Evolutionary conservation across 2,329 filamentous ascomycete genomes (phyloP).

Genomic region (Cladophialophora chaetospira): DNA sequence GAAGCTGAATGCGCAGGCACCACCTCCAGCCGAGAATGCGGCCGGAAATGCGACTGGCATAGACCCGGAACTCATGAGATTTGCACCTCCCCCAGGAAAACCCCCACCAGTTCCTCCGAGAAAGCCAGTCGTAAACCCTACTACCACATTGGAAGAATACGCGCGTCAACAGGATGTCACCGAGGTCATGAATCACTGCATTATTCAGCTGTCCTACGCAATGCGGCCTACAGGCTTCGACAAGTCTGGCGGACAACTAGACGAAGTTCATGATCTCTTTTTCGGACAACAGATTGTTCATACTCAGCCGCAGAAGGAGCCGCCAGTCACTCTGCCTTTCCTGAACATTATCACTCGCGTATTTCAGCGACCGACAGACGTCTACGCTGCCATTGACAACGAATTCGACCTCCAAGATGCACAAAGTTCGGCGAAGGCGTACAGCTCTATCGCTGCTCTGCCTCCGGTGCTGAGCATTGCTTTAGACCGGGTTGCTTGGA

Average conservation of each 20-base stretch:
- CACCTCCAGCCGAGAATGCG: conserved; percentile 23
- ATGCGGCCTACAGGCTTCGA: conserved; percentile 71
- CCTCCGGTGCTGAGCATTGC: conserved; percentile 87
- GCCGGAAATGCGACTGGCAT: conserved; percentile 9
- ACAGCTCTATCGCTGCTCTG: conserved; percentile 71
- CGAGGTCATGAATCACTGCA: conserved; percentile 90
- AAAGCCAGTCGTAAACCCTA: conserved; percentile 25
- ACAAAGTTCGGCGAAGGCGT: conserved; percentile 63
- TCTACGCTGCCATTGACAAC: conserved; percentile 83
- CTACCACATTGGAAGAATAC: conserved; percentile 48
- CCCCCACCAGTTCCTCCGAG: conserved; percentile 64
- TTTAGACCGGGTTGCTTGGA: conserved; percentile 78
- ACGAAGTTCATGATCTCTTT: conserved; percentile 70
- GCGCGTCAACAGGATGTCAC: conserved; percentile 90
- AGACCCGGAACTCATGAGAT: conserved; percentile 25
- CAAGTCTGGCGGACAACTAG: conserved; percentile 73
- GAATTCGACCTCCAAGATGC: conserved; percentile 81
- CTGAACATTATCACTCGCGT: conserved; percentile 62
- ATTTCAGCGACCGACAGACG: conserved; percentile 55
- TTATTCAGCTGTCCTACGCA: conserved; percentile 87
- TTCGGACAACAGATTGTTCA: conserved; percentile 44
- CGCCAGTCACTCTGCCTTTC: conserved; percentile 49
- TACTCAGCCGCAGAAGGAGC: conserved; percentile 30
- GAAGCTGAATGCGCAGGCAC: conserved; percentile 33
- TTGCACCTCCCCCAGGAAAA: conserved; percentile 37